Percentiles rank a stretch among this genome's conserved stretches.
Conservation (phyloP, 2,329 filamentous ascomycete genomes). For the Alternaria sp. region DNA sequence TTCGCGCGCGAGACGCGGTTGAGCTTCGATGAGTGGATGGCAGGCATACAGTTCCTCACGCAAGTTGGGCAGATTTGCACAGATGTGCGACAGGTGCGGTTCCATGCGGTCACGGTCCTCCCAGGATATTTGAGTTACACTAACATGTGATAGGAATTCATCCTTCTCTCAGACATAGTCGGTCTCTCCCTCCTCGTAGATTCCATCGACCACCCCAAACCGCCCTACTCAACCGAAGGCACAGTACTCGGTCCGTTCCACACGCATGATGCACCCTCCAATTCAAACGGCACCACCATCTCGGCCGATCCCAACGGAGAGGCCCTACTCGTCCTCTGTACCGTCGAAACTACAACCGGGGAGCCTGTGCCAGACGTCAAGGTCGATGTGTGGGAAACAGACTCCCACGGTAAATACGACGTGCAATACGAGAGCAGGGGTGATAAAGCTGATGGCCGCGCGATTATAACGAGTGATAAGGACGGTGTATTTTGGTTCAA, state of each 20-base stretch:
- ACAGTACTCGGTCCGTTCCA: conserved; percentile 85
- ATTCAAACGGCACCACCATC: conserved; percentile 67
- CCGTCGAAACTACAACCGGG: conserved; percentile 70
- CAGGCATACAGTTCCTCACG: conserved; percentile 74
- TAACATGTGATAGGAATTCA: conserved; percentile 68
- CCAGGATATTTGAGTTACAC: neutral
- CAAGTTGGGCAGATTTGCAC: conserved; percentile 75
- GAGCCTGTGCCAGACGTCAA: conserved; percentile 70
- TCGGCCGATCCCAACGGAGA: conserved; percentile 74
- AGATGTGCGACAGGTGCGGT: conserved; percentile 72
- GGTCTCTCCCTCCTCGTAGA: conserved; percentile 83
- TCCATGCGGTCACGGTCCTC: neutral
- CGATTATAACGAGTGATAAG: conserved; percentile 72
- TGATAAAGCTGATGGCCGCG: conserved; percentile 72
- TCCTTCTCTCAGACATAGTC: conserved; percentile 80
- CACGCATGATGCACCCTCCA: conserved; percentile 74
- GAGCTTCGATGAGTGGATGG: conserved; percentile 81
- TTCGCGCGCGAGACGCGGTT: conserved; percentile 81
- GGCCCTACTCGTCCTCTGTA: conserved; percentile 77
- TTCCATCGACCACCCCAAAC: conserved; percentile 84
- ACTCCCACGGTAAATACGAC: conserved; percentile 81
- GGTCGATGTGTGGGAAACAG: conserved; percentile 87
- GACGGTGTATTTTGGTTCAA: conserved; percentile 85
- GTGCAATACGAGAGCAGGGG: conserved; percentile 73
- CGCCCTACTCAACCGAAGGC: conserved; percentile 73